phyloP scores from a whole-genome alignment of 306 rosid species.

The Trifolium dubium region DNA sequence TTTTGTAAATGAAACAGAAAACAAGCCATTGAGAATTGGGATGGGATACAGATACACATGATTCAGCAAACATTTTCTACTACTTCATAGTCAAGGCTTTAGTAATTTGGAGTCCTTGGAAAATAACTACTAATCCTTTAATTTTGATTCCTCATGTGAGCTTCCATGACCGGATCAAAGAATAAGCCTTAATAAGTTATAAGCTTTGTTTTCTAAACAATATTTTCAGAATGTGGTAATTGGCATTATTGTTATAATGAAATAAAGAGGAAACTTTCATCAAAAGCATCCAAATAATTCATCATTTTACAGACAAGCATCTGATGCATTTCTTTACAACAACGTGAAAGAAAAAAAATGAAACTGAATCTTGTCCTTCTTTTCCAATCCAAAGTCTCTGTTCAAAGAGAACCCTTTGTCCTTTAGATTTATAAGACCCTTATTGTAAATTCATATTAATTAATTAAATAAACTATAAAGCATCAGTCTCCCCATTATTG shows the following conservation, averaged over 20 bases:
- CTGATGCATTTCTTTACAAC: constrained; percentile 60
- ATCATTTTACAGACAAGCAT: constrained; percentile 51
- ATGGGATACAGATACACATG: too few relatives aligned
- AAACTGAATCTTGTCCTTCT: constrained; percentile 48
- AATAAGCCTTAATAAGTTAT: constrained; percentile 14
- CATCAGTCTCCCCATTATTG: background rate
- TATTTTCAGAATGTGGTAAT: background rate
- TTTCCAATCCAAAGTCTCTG: constrained; percentile 33
- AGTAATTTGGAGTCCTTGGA: background rate
- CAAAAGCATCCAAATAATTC: constrained; percentile 57
- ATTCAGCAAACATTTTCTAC: background rate
- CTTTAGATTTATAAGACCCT: constrained; percentile 23
- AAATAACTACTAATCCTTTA: background rate
- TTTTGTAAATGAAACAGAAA: too few relatives aligned
- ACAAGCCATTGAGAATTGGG: too few relatives aligned
- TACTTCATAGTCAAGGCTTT: background rate
- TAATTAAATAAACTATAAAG: background rate
- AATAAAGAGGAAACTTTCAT: constrained; percentile 45
- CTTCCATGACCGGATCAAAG: background rate
- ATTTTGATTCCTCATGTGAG: background rate
- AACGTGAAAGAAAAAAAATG: constrained; percentile 42
- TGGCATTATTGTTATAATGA: background rate
- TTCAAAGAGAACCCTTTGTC: background rate
- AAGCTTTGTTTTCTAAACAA: background rate
- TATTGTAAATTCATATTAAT: background rate